Evolutionary conservation across 140 eudicot species (phyloP).

Genomic region (Flaveria floridana): DNA sequence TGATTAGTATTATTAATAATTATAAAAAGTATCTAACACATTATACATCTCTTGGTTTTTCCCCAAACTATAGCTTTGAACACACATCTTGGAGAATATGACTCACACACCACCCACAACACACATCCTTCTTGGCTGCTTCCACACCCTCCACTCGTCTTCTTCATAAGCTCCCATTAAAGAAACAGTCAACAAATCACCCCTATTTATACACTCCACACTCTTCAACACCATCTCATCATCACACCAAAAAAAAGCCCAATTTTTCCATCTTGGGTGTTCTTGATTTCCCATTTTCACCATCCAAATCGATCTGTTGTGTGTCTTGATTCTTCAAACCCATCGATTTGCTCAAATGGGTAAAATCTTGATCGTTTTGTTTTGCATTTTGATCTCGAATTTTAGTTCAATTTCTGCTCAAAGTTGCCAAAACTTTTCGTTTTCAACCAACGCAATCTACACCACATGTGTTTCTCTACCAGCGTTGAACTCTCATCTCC

Average conservation of each 20-base stretch:
- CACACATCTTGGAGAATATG: not conserved
- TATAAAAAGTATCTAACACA: no score
- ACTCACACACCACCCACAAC: constrained; percentile 14
- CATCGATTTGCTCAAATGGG: constrained; percentile 24
- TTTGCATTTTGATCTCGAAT: constrained; percentile 29
- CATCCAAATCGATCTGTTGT: not conserved
- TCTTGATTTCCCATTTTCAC: not conserved
- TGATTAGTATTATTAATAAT: no score
- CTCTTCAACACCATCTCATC: constrained; percentile 20
- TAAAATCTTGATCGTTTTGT: constrained; percentile 22
- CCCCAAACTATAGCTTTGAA: not conserved
- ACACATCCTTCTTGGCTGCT: constrained; percentile 29
- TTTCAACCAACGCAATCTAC: constrained; percentile 41
- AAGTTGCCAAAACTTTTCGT: constrained; percentile 32
- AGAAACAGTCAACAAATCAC: constrained; percentile 9
- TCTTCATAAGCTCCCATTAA: not conserved
- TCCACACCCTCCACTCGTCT: constrained; percentile 25
- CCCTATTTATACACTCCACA: constrained; percentile 30
- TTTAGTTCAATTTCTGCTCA: constrained; percentile 39
- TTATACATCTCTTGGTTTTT: no score
- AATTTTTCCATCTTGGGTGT: not conserved
- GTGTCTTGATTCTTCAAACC: constrained; percentile 5
- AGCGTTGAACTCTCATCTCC: constrained; percentile 51
- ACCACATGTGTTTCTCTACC: constrained; percentile 54
- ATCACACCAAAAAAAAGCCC: not conserved